phyloP scores from a whole-genome alignment of 2,329 filamentous ascomycete genomes.

The Aspergillus sp. region DNA sequence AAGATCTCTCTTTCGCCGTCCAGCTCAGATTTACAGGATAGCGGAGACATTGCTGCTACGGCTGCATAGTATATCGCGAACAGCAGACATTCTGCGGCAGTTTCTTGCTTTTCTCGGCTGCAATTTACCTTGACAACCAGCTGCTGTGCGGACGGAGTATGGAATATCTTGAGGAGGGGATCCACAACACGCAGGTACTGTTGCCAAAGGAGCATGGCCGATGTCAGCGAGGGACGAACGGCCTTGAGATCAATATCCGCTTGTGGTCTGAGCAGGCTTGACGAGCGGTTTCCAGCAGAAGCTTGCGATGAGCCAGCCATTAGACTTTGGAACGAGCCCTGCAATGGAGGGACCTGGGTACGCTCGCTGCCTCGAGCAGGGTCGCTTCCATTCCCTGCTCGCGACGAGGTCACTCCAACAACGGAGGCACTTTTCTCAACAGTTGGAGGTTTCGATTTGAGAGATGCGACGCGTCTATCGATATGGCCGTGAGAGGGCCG shows the following conservation, averaged over 20 bases:
- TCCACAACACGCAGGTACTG: slow-evolving; percentile 43
- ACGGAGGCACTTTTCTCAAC: background rate
- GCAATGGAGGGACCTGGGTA: background rate
- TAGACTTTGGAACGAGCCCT: background rate
- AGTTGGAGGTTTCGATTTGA: background rate
- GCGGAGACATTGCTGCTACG: slow-evolving; percentile 13
- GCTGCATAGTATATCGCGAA: slow-evolving; percentile 22
- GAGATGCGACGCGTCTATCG: background rate
- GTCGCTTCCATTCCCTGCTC: background rate
- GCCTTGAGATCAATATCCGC: background rate
- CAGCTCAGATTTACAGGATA: slow-evolving; percentile 14
- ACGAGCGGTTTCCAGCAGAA: background rate
- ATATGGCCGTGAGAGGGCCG: background rate
- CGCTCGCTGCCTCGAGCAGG: background rate
- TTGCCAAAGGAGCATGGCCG: slow-evolving; percentile 20
- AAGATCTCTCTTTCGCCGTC: slow-evolving; percentile 9
- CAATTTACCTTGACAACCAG: slow-evolving; percentile 44
- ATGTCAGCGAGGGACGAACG: slow-evolving; percentile 5
- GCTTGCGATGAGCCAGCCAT: background rate
- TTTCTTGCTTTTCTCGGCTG: background rate
- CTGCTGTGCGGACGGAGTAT: slow-evolving; percentile 52
- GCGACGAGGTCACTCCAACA: background rate
- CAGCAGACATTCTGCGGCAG: slow-evolving; percentile 14
- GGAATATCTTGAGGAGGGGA: slow-evolving; percentile 57
- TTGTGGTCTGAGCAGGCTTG: background rate